Percentiles rank a stretch among this genome's conserved stretches.
These are phyloP conservation scores for Juglanconis juglandina DNA, from an alignment of 2,329 filamentous ascomycete genomes.

Conservation along the genomic window DNA sequence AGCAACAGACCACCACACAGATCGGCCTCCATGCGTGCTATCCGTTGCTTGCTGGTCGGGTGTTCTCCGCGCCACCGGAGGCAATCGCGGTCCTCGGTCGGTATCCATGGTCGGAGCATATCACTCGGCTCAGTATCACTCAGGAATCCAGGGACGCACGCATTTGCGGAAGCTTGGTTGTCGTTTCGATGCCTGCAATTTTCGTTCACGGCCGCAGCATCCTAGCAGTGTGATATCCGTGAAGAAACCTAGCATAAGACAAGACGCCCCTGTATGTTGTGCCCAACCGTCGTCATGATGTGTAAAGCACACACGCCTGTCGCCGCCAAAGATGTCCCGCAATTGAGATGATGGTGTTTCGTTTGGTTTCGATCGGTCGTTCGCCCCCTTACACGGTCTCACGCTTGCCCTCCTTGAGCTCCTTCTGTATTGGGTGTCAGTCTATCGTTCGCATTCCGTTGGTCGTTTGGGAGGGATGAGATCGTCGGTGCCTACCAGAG, in stretches of 20 bases:
- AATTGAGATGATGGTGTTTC: conserved; percentile 20
- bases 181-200: conserved; percentile 18
- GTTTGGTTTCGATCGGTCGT: conserved; percentile 14
- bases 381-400: conserved; percentile 65
- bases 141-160: background rate
- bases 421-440: conserved; percentile 64
- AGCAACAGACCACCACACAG: background rate
- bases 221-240: conserved; percentile 10
- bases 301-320: conserved; percentile 3
- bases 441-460: conserved; percentile 4
- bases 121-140: conserved; percentile 12
- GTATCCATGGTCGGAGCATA: conserved; percentile 8
- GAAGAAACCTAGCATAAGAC: conserved; percentile 15
- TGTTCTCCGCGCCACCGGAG: background rate
- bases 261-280: conserved; percentile 15
- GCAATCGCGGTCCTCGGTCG: background rate
- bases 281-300: conserved; percentile 15
- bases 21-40: background rate
- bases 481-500: conserved; percentile 60
- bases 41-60: background rate
- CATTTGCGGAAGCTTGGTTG: background rate
- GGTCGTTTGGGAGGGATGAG: conserved; percentile 39
- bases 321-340: conserved; percentile 14
- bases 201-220: conserved; percentile 15
- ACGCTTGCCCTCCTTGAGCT: conserved; percentile 93